Evolutionary conservation across 129 eudicot genomes (phyloP).

Genomic region (Flaveria bidentis): DNA sequence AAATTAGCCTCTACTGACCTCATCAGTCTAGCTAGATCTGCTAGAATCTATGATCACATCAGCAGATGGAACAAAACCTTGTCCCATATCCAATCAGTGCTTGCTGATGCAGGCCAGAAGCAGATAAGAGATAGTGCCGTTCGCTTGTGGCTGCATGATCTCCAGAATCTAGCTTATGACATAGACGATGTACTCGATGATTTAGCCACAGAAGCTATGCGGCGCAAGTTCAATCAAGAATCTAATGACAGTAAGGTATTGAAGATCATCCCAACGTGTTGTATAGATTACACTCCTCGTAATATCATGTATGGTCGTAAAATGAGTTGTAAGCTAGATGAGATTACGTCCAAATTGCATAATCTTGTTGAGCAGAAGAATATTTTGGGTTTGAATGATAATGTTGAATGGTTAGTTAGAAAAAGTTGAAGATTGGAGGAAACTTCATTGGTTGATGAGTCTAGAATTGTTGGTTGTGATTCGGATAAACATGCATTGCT

Average conservation of each 20-base stretch:
- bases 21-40: constrained; percentile 31
- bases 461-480: constrained; percentile 33
- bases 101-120: constrained; percentile 53
- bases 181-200: constrained; percentile 48
- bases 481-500: constrained; percentile 20
- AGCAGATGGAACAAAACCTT: constrained; percentile 24
- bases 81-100: constrained; percentile 33
- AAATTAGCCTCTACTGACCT: constrained; percentile 35
- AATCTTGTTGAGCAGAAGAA: constrained; percentile 27
- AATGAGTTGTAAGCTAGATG: constrained; percentile 29
- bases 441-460: constrained; percentile 19
- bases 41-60: constrained; percentile 23
- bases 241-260: neutral
- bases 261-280: constrained; percentile 23
- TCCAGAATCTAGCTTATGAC: constrained; percentile 43
- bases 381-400: constrained; percentile 27
- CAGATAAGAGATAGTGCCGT: constrained; percentile 35
- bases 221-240: constrained; percentile 12
- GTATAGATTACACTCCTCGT: neutral
- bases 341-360: constrained; percentile 24
- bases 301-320: constrained; percentile 19
- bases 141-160: constrained; percentile 37
- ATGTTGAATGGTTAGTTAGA: neutral
- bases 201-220: constrained; percentile 37
- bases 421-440: neutral